A percentile compares a stretch with the other conserved stretches of the same genome.
phyloP scores from a whole-genome alignment of 768 basidiomycete genomes.

The Fomitopsis serialis region DNA sequence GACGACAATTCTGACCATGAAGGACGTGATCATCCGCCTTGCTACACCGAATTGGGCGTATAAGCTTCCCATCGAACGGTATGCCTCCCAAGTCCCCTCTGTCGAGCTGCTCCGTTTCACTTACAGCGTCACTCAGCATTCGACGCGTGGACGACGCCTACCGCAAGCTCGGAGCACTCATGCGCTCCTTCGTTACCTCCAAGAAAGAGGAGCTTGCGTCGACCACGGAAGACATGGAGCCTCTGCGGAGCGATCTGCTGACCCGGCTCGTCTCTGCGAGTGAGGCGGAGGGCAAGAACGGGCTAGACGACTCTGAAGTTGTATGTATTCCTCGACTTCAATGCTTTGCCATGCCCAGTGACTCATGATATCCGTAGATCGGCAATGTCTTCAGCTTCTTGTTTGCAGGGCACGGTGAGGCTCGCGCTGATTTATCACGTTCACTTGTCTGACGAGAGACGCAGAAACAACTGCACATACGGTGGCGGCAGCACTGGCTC shows the following conservation, averaged over 20 bases:
- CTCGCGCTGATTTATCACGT: background rate
- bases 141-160: constrained; percentile 1
- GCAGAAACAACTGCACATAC: constrained; percentile 5
- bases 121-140: background rate
- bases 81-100: background rate
- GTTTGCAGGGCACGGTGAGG: constrained; percentile 7
- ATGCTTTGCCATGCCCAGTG: no score
- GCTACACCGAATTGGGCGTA: constrained; percentile 2
- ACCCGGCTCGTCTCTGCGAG: constrained; percentile 2
- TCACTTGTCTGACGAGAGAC: background rate
- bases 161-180: background rate
- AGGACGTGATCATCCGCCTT: background rate
- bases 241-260: background rate
- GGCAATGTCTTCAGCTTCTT: constrained; percentile 3
- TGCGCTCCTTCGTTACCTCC: background rate
- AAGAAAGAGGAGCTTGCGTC: background rate
- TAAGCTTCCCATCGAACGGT: constrained; percentile 3
- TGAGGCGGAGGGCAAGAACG: background rate
- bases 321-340: background rate
- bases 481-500: background rate
- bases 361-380: no score
- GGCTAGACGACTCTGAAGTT: constrained; percentile 2
- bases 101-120: background rate
- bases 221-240: background rate
- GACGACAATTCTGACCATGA: background rate